A percentile compares a stretch with the other conserved stretches of the same genome.
Conservation (phyloP, 495 filamentous ascomycete genomes). For the Penicillium coprophilum region DNA sequence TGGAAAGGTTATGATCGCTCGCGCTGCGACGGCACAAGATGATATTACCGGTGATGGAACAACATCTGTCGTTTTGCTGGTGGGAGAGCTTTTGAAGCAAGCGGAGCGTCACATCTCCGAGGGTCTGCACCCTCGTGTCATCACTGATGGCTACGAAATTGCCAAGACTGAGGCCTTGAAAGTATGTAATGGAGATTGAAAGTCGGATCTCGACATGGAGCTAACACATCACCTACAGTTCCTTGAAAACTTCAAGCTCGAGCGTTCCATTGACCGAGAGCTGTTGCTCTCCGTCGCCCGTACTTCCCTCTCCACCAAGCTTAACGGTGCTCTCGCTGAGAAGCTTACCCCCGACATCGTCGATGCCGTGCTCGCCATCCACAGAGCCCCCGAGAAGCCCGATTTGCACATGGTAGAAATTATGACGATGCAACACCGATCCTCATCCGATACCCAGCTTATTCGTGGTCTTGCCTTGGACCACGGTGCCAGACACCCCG, state of each 20-base stretch:
- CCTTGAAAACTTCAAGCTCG: conserved; percentile 89
- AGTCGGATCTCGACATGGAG: background rate
- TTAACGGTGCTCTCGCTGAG: conserved; percentile 83
- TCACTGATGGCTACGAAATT: conserved; percentile 97
- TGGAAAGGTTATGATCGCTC: conserved; percentile 88
- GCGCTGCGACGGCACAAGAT: conserved; percentile 96
- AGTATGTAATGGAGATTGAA: conserved; percentile 36
- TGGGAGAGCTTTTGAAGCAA: conserved; percentile 97
- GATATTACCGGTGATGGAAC: conserved; percentile 98
- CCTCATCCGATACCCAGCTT: conserved; percentile 91
- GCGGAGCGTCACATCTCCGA: conserved; percentile 92
- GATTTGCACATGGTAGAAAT: conserved; percentile 99
- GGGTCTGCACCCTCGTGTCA: conserved; percentile 91
- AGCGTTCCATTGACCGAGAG: conserved; percentile 84
- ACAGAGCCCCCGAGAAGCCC: conserved; percentile 83
- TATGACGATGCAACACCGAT: conserved; percentile 99
- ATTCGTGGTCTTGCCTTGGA: conserved; percentile 92
- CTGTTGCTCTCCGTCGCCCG: conserved; percentile 90
- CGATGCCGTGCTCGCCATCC: conserved; percentile 93
- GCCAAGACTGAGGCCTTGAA: conserved; percentile 92
- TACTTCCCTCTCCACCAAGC: conserved; percentile 91
- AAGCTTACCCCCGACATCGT: conserved; percentile 91
- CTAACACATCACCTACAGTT: conserved; percentile 58
- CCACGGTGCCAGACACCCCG: conserved; percentile 93
- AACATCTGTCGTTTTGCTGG: conserved; percentile 91